Evolutionary conservation across 768 basidiomycete species (phyloP).

Genomic region (Gloeopeniophorella convolvens): DNA sequence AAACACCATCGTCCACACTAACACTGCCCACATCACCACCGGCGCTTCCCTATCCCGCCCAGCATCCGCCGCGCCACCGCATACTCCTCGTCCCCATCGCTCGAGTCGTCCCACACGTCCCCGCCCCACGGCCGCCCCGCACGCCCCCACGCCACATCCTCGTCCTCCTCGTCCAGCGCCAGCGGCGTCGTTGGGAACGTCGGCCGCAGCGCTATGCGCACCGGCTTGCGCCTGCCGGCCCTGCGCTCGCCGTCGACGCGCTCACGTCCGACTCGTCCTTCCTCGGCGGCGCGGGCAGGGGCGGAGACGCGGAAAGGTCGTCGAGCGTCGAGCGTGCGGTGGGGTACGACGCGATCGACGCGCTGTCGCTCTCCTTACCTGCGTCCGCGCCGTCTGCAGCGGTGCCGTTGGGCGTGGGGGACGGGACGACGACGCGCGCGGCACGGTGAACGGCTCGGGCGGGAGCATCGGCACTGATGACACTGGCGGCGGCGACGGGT

Average conservation of each 20-base stretch:
- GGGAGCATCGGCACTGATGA: conserved; percentile 6
- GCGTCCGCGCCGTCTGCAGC: neutral
- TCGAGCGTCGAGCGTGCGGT: conserved; percentile 53
- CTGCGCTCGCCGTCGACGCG: conserved; percentile 21
- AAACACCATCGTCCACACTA: too few species aligned
- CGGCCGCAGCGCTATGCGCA: conserved; percentile 70
- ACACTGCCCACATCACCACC: conserved; percentile 24
- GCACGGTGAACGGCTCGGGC: conserved; percentile 9
- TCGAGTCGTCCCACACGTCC: conserved; percentile 69
- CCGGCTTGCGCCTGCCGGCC: conserved; percentile 53
- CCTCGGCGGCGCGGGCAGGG: conserved; percentile 16
- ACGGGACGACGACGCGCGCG: conserved; percentile 2
- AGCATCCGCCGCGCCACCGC: conserved; percentile 48
- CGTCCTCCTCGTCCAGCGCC: conserved; percentile 47
- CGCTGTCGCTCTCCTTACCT: conserved; percentile 33
- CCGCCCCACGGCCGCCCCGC: conserved; percentile 13
- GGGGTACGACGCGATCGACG: conserved; percentile 58
- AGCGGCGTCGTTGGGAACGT: conserved; percentile 71
- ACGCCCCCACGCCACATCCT: conserved; percentile 21
- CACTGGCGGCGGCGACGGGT: conserved; percentile 21
- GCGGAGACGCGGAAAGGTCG: conserved; percentile 23
- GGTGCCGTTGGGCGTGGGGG: neutral
- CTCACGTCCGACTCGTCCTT: conserved; percentile 27
- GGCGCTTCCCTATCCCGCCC: conserved; percentile 37
- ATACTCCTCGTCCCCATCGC: conserved; percentile 68